Conservation (phyloP, 2,329 filamentous ascomycete genomes). For the Zopfia rhizophila region DNA sequence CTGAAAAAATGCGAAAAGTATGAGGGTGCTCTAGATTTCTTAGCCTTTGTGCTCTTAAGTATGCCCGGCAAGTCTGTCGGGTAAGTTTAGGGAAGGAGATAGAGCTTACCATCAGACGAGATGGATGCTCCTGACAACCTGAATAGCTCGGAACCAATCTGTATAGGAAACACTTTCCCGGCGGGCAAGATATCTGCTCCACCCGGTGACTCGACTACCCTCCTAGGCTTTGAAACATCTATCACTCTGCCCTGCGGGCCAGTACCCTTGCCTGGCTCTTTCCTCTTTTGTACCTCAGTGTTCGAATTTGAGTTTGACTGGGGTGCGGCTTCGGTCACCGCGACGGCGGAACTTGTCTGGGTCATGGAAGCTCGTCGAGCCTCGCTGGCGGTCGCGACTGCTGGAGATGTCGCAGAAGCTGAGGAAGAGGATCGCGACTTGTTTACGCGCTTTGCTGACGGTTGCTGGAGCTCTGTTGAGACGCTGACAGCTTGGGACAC, state of each 20-base stretch:
- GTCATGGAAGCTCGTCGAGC: slow-evolving; percentile 33
- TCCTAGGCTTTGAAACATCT: slow-evolving; percentile 46
- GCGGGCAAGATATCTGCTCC: slow-evolving; percentile 67
- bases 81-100: slow-evolving; percentile 13
- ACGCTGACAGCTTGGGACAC: slow-evolving; percentile 33
- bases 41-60: slow-evolving; percentile 47
- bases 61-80: neutral
- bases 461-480: slow-evolving; percentile 24
- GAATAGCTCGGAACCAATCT: slow-evolving; percentile 76
- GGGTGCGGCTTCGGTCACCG: slow-evolving; percentile 25
- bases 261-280: slow-evolving; percentile 43
- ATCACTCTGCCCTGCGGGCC: slow-evolving; percentile 46
- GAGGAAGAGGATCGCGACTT: slow-evolving; percentile 46
- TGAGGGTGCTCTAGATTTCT: slow-evolving; percentile 79
- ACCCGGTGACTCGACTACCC: slow-evolving; percentile 36
- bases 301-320: slow-evolving; percentile 23
- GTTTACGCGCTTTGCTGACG: slow-evolving; percentile 44
- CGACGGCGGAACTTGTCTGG: slow-evolving; percentile 24
- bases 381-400: slow-evolving; percentile 25
- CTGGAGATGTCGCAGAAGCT: slow-evolving; percentile 37
- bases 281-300: slow-evolving; percentile 31
- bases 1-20: slow-evolving; percentile 96
- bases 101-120: slow-evolving; percentile 73
- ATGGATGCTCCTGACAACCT: slow-evolving; percentile 75
- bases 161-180: slow-evolving; percentile 77